Evolutionary conservation across 495 filamentous ascomycete species (phyloP).

Genomic region (Aspergillus kassunensis): DNA sequence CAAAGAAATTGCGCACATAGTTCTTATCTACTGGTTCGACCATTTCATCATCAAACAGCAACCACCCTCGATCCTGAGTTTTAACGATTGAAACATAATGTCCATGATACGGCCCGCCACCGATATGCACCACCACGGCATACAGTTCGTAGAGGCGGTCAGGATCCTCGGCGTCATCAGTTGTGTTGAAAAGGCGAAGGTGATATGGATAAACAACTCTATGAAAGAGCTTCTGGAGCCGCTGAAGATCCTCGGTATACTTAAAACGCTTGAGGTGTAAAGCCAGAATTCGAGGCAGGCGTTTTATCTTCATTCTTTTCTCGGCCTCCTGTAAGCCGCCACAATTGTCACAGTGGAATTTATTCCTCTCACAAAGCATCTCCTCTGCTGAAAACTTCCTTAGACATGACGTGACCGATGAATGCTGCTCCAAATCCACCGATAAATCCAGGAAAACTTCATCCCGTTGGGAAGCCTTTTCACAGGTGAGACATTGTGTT

Average conservation of each 20-base stretch:
- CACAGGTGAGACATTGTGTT: constrained; percentile 93
- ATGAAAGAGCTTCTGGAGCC: constrained; percentile 94
- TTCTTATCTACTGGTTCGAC: constrained; percentile 96
- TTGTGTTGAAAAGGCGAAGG: constrained; percentile 94
- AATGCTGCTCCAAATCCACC: constrained; percentile 92
- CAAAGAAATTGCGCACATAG: constrained; percentile 97
- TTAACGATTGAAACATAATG: constrained; percentile 98
- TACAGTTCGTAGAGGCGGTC: constrained; percentile 96
- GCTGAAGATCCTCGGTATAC: constrained; percentile 90
- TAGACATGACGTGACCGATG: constrained; percentile 92
- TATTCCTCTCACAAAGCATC: constrained; percentile 98
- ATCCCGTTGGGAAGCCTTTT: constrained; percentile 90
- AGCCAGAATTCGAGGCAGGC: constrained; percentile 84
- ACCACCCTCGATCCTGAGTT: constrained; percentile 91
- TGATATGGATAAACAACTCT: constrained; percentile 96
- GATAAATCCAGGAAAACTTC: constrained; percentile 95
- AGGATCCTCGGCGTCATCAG: constrained; percentile 92
- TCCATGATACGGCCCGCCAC: constrained; percentile 95
- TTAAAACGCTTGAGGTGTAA: constrained; percentile 96
- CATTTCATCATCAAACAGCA: constrained; percentile 97
- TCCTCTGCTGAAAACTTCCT: constrained; percentile 96
- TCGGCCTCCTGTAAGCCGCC: constrained; percentile 96
- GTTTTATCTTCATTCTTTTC: constrained; percentile 99
- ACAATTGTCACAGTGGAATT: constrained; percentile 97
- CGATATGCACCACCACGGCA: constrained; percentile 97